A percentile compares a stretch with the other conserved stretches of the same genome.
These are phyloP conservation scores for Alternaria sp. DNA, from an alignment of 2,329 filamentous ascomycete species.

Conservation along the genomic window DNA sequence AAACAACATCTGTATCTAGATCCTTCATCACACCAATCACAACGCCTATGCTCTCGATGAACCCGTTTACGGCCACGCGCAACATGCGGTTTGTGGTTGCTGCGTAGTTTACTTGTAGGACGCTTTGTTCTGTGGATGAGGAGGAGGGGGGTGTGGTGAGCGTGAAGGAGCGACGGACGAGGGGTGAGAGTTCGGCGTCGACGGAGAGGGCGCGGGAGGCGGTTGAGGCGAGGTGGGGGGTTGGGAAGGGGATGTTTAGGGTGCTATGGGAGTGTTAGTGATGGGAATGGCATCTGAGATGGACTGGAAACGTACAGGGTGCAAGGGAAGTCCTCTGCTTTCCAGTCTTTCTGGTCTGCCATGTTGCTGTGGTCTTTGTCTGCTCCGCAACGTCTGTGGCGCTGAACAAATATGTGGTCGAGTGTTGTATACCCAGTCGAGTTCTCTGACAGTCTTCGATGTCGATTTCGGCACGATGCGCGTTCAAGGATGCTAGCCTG, in stretches of 20 bases:
- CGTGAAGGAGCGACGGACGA: conserved; percentile 76
- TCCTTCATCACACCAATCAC: conserved; percentile 90
- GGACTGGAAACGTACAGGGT: conserved; percentile 40
- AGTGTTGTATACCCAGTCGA: background rate
- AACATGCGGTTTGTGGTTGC: conserved; percentile 97
- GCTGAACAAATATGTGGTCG: background rate
- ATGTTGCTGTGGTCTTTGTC: conserved; percentile 9
- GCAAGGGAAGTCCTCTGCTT: conserved; percentile 46
- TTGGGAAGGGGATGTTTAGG: conserved; percentile 82
- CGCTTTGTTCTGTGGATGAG: conserved; percentile 37
- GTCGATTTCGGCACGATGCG: background rate
- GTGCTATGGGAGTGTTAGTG: conserved; percentile 56
- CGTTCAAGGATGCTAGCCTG: background rate
- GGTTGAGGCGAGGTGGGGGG: conserved; percentile 74
- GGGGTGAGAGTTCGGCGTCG: conserved; percentile 85
- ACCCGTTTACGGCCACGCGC: conserved; percentile 92
- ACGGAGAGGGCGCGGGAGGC: conserved; percentile 80
- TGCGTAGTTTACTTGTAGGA: conserved; percentile 77
- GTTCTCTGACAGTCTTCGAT: background rate
- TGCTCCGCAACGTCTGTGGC: background rate
- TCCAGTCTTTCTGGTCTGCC: conserved; percentile 20
- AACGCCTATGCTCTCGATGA: conserved; percentile 87
- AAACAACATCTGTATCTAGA: conserved; percentile 82
- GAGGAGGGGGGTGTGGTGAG: conserved; percentile 48
- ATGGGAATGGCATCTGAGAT: background rate